Base-by-base conservation (phyloP, 2,329 filamentous ascomycete species). In the Coniochaeta ligniaria region DNA sequence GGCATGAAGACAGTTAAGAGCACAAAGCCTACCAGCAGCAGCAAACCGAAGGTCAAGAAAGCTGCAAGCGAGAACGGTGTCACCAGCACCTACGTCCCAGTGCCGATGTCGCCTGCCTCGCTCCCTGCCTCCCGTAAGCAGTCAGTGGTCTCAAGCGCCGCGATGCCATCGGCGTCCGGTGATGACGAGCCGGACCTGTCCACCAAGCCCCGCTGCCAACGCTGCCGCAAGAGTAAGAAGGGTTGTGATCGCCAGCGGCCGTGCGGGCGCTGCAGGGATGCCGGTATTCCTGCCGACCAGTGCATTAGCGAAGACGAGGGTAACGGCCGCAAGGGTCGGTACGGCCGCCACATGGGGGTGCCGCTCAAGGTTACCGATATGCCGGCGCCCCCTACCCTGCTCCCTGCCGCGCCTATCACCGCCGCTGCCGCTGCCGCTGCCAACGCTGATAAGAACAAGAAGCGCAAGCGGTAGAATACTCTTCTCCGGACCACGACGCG, bases 211-310 rank as follows among this genome's bases (percentile, higher is more conserved):
- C 92, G 95, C 64, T 99, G 95, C 80, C 95, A 99, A 74, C 90
- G 95, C 61, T 99, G 95, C 81, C 90, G 95, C 70, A 99, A 99
- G 85, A 98, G 94, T 78, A 99, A 99, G 83, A 99, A 99, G 78
- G 95, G 95, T 14, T 99, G 95, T 72, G 95, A 99, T 78, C 89
- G 95, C 61, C 95, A 98, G 76, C 88, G 95, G 43, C 95, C 95
- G 31, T 99, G 95, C 71, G 91, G 92, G 60, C 87, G 95, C 64
- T 99, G 95, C 85, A 92, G 92, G 73, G 95, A 99, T 76, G 95
- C 95, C 50, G 95, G 95, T 22, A 91, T 99, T 68, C 90, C 90
- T 61, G 87, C 92, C 62, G 95, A 98, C 67, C 91, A 94, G 65
- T 99, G 95, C 75, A 86, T 99, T 75, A 97, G 93, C 74, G 95